phyloP scores from a whole-genome alignment of 2,329 filamentous ascomycete species.

The Claviceps paspali region DNA sequence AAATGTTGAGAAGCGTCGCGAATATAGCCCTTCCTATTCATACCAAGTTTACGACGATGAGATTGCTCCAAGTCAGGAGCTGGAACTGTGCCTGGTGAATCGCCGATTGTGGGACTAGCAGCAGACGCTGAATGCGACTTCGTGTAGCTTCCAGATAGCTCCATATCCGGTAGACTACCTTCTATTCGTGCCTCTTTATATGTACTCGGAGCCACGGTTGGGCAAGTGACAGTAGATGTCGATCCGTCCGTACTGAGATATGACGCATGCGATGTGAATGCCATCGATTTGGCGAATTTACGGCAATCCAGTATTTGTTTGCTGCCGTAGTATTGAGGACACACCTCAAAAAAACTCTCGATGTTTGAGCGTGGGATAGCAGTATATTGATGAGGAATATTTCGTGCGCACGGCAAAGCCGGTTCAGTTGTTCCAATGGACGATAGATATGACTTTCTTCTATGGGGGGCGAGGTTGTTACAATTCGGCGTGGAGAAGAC shows the following conservation, averaged over 20 bases:
- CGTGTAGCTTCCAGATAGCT: conserved; percentile 24
- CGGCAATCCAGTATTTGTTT: conserved; percentile 23
- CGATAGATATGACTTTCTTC: conserved; percentile 46
- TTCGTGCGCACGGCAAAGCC: conserved; percentile 40
- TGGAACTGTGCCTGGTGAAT: conserved; percentile 44
- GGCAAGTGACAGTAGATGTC: conserved; percentile 24
- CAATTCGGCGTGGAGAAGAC: conserved; percentile 23
- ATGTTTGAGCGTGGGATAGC: conserved; percentile 33
- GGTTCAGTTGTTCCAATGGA: conserved; percentile 46
- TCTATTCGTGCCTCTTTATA: conserved; percentile 22
- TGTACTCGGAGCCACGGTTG: conserved; percentile 22
- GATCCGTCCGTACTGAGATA: conserved; percentile 25
- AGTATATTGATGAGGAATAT: conserved; percentile 42
- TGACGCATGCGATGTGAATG: conserved; percentile 22
- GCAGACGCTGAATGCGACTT: conserved; percentile 39
- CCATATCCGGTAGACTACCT: conserved; percentile 27
- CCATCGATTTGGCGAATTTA: conserved; percentile 30
- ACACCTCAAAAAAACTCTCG: conserved; percentile 31
- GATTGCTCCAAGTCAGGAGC: conserved; percentile 32
- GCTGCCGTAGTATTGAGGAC: conserved; percentile 12
- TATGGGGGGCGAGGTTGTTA: conserved; percentile 31
- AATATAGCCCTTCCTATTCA: conserved; percentile 10
- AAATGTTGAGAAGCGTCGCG: neutral
- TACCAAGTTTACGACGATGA: conserved; percentile 40
- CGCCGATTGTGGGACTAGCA: conserved; percentile 40